Conservation (phyloP, 1,284 basidiomycete species). For the Ganoderma resinaceum region DNA sequence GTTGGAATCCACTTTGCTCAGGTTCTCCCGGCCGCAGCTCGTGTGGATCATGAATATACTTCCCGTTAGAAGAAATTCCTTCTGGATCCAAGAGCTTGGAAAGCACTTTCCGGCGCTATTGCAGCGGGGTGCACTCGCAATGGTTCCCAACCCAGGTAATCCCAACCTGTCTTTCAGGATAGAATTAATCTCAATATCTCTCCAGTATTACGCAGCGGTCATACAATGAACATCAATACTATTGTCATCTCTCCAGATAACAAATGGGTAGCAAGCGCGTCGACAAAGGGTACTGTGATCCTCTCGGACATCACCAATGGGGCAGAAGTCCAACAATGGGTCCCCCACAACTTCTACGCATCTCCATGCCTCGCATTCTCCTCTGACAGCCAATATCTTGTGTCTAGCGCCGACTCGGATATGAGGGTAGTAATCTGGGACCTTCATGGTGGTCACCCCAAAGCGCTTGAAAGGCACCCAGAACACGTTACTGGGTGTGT, state of each 20-base stretch:
- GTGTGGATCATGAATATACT: background rate
- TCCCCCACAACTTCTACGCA: conserved; percentile 11
- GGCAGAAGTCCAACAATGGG: conserved; percentile 13
- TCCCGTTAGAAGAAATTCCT: background rate
- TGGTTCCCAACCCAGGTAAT: background rate
- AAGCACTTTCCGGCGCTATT: background rate
- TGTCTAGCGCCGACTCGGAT: conserved; percentile 31
- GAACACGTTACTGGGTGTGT: conserved; percentile 25
- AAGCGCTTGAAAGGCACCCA: conserved; percentile 24
- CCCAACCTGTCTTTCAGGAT: background rate
- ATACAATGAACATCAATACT: conserved; percentile 16
- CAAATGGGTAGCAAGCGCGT: conserved; percentile 26
- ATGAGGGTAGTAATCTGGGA: conserved; percentile 28
- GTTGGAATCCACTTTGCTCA: background rate
- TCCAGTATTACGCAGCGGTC: background rate
- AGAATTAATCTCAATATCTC: background rate
- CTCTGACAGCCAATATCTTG: conserved; percentile 30
- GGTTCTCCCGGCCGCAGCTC: background rate
- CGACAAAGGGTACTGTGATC: conserved; percentile 23
- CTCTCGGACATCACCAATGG: conserved; percentile 18
- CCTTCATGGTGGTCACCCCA: conserved; percentile 8
- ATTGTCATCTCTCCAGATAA: conserved; percentile 31
- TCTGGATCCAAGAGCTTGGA: background rate
- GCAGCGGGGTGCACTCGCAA: background rate
- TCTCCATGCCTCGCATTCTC: conserved; percentile 33